These are phyloP conservation scores for Penicillium silybi DNA, from an alignment of 495 filamentous ascomycete species.

Conservation along the genomic window DNA sequence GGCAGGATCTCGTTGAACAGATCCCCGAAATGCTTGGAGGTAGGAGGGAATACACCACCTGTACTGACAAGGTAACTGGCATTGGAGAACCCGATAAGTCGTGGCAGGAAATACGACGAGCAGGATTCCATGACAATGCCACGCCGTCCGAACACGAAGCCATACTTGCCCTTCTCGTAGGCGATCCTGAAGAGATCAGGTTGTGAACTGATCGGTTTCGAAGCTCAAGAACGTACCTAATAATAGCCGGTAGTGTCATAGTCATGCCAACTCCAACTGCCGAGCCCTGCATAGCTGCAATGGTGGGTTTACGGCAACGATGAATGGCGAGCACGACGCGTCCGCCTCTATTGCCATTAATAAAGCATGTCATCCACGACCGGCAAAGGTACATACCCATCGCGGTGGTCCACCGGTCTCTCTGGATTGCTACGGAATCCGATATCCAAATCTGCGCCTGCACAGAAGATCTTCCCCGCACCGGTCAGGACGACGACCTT, in stretches of 20 bases:
- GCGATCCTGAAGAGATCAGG: constrained; percentile 35
- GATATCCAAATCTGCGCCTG: constrained; percentile 61
- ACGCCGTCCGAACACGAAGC: constrained; percentile 61
- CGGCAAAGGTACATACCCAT: constrained; percentile 32
- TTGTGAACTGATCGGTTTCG: background rate
- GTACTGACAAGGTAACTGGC: constrained; percentile 51
- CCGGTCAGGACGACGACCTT: constrained; percentile 57
- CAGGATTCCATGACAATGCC: constrained; percentile 62
- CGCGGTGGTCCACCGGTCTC: constrained; percentile 39
- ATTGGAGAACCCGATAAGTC: constrained; percentile 53
- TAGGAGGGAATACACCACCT: constrained; percentile 29
- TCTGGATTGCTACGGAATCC: constrained; percentile 39
- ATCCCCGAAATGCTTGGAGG: constrained; percentile 36
- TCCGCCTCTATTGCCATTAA: constrained; percentile 23
- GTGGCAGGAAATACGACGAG: constrained; percentile 60
- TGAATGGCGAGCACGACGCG: constrained; percentile 56
- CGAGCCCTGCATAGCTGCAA: constrained; percentile 61
- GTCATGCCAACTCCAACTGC: constrained; percentile 67
- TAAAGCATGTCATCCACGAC: constrained; percentile 16
- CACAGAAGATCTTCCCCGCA: constrained; percentile 58
- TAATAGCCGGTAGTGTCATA: constrained; percentile 59
- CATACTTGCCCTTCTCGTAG: constrained; percentile 51
- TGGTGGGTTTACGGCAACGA: constrained; percentile 59
- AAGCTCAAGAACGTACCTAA: constrained; percentile 29
- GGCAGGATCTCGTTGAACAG: constrained; percentile 55